Evolutionary conservation across 768 basidiomycete species (phyloP).

Genomic region (Punctularia strigosozonata): DNA sequence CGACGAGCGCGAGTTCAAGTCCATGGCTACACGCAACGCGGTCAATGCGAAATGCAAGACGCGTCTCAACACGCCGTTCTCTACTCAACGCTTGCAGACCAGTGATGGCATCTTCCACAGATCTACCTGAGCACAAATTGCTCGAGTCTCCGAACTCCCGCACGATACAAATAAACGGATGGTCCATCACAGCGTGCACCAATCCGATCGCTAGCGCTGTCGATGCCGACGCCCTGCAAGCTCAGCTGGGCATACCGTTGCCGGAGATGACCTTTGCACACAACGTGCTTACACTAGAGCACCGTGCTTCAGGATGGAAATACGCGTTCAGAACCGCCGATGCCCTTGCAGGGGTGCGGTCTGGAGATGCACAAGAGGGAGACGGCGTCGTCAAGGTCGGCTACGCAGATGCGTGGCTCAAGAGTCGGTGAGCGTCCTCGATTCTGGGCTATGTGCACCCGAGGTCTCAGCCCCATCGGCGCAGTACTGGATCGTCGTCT

Average conservation of each 20-base stretch:
- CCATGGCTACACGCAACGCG: constrained; percentile 16
- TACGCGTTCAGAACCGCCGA: constrained; percentile 55
- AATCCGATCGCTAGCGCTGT: constrained; percentile 70
- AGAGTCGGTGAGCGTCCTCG: constrained; percentile 53
- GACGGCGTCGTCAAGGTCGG: constrained; percentile 92
- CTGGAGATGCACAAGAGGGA: constrained; percentile 61
- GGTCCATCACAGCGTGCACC: constrained; percentile 61
- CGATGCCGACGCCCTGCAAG: constrained; percentile 61
- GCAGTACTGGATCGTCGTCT: constrained; percentile 61
- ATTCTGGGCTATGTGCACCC: constrained; percentile 12
- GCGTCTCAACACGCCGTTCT: neutral
- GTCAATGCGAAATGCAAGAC: neutral
- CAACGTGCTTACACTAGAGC: constrained; percentile 61
- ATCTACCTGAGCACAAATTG: constrained; percentile 52
- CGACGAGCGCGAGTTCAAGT: constrained; percentile 44
- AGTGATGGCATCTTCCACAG: constrained; percentile 29
- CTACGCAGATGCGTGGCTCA: constrained; percentile 90
- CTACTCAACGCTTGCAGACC: constrained; percentile 2
- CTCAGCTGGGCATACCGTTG: constrained; percentile 58
- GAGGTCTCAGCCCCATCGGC: constrained; percentile 23
- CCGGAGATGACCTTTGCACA: constrained; percentile 97
- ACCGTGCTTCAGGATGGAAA: constrained; percentile 50
- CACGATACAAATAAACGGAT: constrained; percentile 53
- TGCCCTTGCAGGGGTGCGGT: constrained; percentile 64
- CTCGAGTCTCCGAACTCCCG: constrained; percentile 61